These are phyloP conservation scores for Dendryphion nanum DNA, from an alignment of 2,329 filamentous ascomycete species.

Conservation along the genomic window DNA sequence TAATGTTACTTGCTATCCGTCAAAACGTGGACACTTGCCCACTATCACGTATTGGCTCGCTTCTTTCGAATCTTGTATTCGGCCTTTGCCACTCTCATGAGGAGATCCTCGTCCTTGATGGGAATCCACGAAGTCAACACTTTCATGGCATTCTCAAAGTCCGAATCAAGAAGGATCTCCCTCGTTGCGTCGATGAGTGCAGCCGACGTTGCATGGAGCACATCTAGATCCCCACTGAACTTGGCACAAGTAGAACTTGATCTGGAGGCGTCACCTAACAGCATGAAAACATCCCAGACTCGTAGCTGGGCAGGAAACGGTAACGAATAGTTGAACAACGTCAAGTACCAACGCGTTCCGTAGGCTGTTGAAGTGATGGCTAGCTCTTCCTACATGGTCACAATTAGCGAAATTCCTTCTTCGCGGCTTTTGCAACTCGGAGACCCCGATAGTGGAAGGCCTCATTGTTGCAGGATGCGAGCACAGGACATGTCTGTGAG, in stretches of 20 bases:
- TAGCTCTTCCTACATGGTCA: conserved; percentile 61
- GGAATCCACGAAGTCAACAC: conserved; percentile 91
- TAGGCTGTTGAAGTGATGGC: conserved; percentile 87
- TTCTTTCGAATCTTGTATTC: conserved; percentile 76
- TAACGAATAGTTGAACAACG: conserved; percentile 94
- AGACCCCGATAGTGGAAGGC: too few species aligned
- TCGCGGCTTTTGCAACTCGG: conserved; percentile 1
- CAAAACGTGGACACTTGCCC: conserved; percentile 7
- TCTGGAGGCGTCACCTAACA: conserved; percentile 72
- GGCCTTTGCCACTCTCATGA: conserved; percentile 85
- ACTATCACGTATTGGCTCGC: conserved; percentile 34
- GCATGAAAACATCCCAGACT: conserved; percentile 97
- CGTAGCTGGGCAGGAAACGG: conserved; percentile 92
- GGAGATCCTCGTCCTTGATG: conserved; percentile 86
- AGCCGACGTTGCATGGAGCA: conserved; percentile 85
- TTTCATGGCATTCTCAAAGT: conserved; percentile 99
- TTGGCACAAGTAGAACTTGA: conserved; percentile 38
- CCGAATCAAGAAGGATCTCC: conserved; percentile 84
- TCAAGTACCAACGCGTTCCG: conserved; percentile 95
- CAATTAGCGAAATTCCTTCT: conserved; percentile 16
- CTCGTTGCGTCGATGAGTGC: conserved; percentile 88
- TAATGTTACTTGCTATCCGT: background rate
- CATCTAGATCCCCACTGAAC: conserved; percentile 67
- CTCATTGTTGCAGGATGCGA: too few species aligned
- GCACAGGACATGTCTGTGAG: too few species aligned